These are phyloP conservation scores for Penicillium manginii DNA, from an alignment of 495 filamentous ascomycete species.

Conservation along the genomic window DNA sequence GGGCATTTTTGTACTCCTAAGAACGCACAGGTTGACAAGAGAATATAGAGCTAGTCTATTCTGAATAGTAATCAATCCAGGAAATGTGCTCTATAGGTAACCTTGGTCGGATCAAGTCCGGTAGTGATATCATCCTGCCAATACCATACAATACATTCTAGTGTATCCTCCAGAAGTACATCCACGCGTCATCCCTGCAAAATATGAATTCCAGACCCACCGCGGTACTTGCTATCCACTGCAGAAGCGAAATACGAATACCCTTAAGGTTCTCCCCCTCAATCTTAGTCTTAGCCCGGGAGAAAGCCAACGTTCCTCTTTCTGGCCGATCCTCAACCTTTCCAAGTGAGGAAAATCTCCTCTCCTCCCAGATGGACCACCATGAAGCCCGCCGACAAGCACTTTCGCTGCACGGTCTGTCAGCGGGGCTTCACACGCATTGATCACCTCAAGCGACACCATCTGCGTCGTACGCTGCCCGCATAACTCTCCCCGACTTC, in stretches of 20 bases:
- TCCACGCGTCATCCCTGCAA: neutral
- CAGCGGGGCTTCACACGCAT: constrained; percentile 53
- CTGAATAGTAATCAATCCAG: too few relatives aligned
- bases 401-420: constrained; percentile 51
- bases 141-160: constrained; percentile 13
- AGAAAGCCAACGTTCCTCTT: too few relatives aligned
- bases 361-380: constrained; percentile 45
- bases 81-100: neutral
- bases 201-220: neutral
- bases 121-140: constrained; percentile 20
- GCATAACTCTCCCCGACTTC: constrained; percentile 14
- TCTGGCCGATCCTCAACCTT: neutral
- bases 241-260: constrained; percentile 4
- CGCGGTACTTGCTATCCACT: neutral
- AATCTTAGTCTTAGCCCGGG: neutral
- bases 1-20: too few relatives aligned
- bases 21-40: too few relatives aligned
- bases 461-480: constrained; percentile 46
- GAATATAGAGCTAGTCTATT: too few relatives aligned
- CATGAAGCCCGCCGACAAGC: constrained; percentile 49
- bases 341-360: neutral
- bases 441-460: constrained; percentile 53
- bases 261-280: neutral
- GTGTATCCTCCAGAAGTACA: neutral
- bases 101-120: constrained; percentile 1